phyloP scores from a whole-genome alignment of 2,329 filamentous ascomycete genomes.

The Elsinoe ampelina region DNA sequence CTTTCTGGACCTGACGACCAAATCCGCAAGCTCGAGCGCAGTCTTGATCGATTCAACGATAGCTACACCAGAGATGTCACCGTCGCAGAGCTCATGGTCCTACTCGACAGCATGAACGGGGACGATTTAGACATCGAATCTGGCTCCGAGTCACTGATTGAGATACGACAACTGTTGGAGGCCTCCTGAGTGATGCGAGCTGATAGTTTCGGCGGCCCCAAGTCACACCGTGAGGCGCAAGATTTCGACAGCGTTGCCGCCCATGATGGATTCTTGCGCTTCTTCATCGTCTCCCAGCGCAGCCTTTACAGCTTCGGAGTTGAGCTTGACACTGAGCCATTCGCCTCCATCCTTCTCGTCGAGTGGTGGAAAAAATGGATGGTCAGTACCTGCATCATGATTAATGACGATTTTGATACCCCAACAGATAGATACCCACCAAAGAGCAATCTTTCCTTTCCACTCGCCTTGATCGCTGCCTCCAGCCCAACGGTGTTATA shows the following conservation, averaged over 20 bases:
- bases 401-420: neutral
- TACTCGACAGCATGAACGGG: slow-evolving; percentile 44
- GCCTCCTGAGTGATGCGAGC: slow-evolving; percentile 37
- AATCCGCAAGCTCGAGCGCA: slow-evolving; percentile 45
- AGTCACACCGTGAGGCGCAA: slow-evolving; percentile 26
- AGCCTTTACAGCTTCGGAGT: slow-evolving; percentile 46
- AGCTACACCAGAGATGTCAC: slow-evolving; percentile 67
- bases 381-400: slow-evolving; percentile 53
- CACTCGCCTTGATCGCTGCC: slow-evolving; percentile 59
- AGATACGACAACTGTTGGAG: slow-evolving; percentile 43
- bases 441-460: slow-evolving; percentile 64
- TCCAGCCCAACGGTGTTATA: slow-evolving; percentile 66
- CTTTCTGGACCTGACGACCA: slow-evolving; percentile 57
- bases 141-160: slow-evolving; percentile 24
- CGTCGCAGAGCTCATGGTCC: slow-evolving; percentile 50
- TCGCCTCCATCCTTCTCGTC: slow-evolving; percentile 51
- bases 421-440: slow-evolving; percentile 34
- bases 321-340: slow-evolving; percentile 60
- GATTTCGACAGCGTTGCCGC: slow-evolving; percentile 49
- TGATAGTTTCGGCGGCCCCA: neutral
- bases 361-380: slow-evolving; percentile 76
- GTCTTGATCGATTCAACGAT: slow-evolving; percentile 70
- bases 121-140: slow-evolving; percentile 40
- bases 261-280: slow-evolving; percentile 47
- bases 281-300: slow-evolving; percentile 41